Evolutionary conservation across 345 rosid genomes (phyloP).

Genomic region (Eucalyptus globulus): DNA sequence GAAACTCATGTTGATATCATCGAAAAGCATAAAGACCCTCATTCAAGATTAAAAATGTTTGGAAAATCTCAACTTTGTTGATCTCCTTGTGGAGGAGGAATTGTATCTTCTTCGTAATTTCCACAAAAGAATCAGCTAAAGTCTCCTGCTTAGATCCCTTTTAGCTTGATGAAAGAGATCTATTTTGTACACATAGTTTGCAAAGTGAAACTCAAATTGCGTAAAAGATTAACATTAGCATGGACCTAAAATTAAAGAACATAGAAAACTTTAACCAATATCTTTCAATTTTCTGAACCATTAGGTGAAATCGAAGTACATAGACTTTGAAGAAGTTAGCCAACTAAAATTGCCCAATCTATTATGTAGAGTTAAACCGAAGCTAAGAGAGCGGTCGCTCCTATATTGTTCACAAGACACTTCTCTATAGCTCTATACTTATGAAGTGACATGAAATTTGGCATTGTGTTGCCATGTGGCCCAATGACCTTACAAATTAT

Average conservation of each 20-base stretch:
- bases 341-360: neutral
- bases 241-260: neutral
- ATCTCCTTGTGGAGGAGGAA: neutral
- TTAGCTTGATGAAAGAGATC: neutral
- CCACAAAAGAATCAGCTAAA: neutral
- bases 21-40: no score
- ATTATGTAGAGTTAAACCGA: no score
- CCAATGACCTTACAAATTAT: no score
- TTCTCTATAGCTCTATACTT: no score
- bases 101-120: neutral
- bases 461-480: no score
- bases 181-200: neutral
- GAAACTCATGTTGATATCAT: no score
- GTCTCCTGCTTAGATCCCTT: rapidly evolving
- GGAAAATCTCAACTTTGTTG: neutral
- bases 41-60: neutral
- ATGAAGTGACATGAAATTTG: no score
- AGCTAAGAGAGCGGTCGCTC: no score
- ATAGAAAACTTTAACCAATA: neutral
- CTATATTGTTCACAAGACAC: no score
- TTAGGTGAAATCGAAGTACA: neutral
- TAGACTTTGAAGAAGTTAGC: rapidly evolving
- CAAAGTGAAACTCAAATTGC: neutral
- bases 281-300: neutral
- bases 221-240: neutral